Evolutionary conservation across 805 yeast species (phyloP).

Genomic region (Alloascoidea africana): DNA sequence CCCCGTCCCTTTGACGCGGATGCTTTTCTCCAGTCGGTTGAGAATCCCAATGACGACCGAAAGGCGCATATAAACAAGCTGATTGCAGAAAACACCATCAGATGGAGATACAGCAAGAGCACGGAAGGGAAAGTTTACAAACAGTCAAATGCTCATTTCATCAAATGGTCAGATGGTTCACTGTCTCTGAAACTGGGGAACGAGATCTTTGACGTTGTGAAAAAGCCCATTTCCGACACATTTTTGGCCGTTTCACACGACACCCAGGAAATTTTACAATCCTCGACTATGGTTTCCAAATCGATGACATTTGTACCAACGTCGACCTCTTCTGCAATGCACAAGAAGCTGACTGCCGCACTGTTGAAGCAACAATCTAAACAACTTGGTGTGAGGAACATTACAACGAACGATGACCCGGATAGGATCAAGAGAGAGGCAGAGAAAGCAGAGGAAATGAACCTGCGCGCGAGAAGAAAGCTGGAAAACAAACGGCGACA

Average conservation of each 20-base stretch:
- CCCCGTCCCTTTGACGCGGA: slow-evolving; percentile 81
- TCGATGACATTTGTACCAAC: slow-evolving; percentile 73
- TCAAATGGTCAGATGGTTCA: slow-evolving; percentile 92
- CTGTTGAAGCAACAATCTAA: slow-evolving; percentile 16
- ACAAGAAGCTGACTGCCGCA: slow-evolving; percentile 48
- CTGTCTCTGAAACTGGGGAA: slow-evolving; percentile 74
- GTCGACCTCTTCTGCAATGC: slow-evolving; percentile 77
- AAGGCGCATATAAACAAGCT: slow-evolving; percentile 29
- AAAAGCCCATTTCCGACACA: slow-evolving; percentile 51
- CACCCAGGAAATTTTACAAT: slow-evolving; percentile 53
- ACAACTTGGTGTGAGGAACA: slow-evolving; percentile 18
- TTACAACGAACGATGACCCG: slow-evolving; percentile 26
- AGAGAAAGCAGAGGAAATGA: slow-evolving; percentile 21
- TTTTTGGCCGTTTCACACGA: slow-evolving; percentile 60
- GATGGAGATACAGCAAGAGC: slow-evolving; percentile 86
- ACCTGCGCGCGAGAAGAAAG: slow-evolving; percentile 23
- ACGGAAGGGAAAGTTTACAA: slow-evolving; percentile 53
- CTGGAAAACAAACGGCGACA: slow-evolving; percentile 21
- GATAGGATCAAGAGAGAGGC: slow-evolving; percentile 26
- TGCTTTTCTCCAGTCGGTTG: slow-evolving; percentile 35
- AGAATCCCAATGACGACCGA: slow-evolving; percentile 19
- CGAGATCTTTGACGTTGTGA: slow-evolving; percentile 70
- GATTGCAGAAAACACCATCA: slow-evolving; percentile 67
- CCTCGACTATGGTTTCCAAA: slow-evolving; percentile 49
- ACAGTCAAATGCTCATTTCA: slow-evolving; percentile 79